Percentiles rank a stretch among this genome's conserved stretches.
phyloP scores from a whole-genome alignment of 2,329 filamentous ascomycete genomes.

The Aspergillus tamarii region DNA sequence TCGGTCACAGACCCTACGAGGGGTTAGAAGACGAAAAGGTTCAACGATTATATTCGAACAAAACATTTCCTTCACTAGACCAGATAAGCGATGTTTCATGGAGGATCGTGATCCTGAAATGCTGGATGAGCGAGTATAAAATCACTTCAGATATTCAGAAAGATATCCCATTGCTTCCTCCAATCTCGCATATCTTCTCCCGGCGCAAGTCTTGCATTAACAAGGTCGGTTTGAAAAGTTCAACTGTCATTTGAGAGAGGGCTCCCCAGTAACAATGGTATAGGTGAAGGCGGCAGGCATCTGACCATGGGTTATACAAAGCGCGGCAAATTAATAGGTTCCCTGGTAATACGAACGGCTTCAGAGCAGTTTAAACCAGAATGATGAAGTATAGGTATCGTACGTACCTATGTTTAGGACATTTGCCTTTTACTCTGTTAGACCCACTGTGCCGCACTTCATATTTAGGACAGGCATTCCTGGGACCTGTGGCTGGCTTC shows the following conservation, averaged over 20 bases:
- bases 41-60: background rate
- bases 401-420: background rate
- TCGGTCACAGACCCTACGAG: background rate
- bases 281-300: no score
- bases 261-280: background rate
- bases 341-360: background rate
- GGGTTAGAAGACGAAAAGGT: background rate
- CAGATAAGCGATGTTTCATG: background rate
- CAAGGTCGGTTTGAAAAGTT: rapidly evolving
- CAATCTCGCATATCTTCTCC: background rate
- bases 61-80: background rate
- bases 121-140: background rate
- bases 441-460: background rate
- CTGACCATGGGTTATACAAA: background rate
- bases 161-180: background rate
- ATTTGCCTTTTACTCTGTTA: background rate
- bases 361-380: background rate
- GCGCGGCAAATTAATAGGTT: background rate
- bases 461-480: background rate
- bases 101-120: background rate
- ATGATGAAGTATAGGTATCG: background rate
- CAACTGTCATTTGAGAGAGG: background rate
- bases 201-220: no score
- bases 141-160: background rate
- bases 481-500: background rate